These are phyloP conservation scores for Pseudopyrenochaeta lycopersici DNA, from an alignment of 2,329 filamentous ascomycete species.

Conservation along the genomic window DNA sequence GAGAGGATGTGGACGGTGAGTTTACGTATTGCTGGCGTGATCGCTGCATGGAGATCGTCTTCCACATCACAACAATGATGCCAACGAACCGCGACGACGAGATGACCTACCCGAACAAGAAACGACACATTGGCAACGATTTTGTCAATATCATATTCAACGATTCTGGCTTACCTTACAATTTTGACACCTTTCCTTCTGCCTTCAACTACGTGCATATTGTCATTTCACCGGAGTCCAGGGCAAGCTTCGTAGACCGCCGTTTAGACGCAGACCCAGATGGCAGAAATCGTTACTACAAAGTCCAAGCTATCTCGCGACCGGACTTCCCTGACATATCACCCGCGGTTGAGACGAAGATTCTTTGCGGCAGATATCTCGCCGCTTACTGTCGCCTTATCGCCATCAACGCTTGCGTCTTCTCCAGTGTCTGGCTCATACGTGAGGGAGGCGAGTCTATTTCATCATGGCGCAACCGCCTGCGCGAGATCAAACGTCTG, in stretches of 20 bases:
- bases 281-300: conserved; percentile 72
- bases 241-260: conserved; percentile 74
- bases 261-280: conserved; percentile 53
- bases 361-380: conserved; percentile 83
- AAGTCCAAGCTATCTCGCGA: conserved; percentile 87
- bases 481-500: conserved; percentile 84
- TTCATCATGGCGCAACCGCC: conserved; percentile 86
- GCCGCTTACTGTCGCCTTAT: conserved; percentile 87
- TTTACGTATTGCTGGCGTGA: conserved; percentile 95
- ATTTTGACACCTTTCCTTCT: conserved; percentile 90
- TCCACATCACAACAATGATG: conserved; percentile 97
- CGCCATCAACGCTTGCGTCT: conserved; percentile 92
- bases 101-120: conserved; percentile 79
- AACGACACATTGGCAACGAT: conserved; percentile 95
- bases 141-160: conserved; percentile 99
- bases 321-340: conserved; percentile 92
- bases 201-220: conserved; percentile 98
- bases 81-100: conserved; percentile 83
- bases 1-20: conserved; percentile 81
- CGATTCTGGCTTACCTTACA: conserved; percentile 88
- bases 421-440: conserved; percentile 87
- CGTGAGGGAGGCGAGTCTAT: conserved; percentile 81
- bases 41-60: conserved; percentile 92
- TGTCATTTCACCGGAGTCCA: conserved; percentile 87
- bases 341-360: conserved; percentile 86